Evolutionary conservation across 768 basidiomycete genomes (phyloP), one percentile per base, ranked within the genome.

Genomic region (Boletus fagicola): DNA sequence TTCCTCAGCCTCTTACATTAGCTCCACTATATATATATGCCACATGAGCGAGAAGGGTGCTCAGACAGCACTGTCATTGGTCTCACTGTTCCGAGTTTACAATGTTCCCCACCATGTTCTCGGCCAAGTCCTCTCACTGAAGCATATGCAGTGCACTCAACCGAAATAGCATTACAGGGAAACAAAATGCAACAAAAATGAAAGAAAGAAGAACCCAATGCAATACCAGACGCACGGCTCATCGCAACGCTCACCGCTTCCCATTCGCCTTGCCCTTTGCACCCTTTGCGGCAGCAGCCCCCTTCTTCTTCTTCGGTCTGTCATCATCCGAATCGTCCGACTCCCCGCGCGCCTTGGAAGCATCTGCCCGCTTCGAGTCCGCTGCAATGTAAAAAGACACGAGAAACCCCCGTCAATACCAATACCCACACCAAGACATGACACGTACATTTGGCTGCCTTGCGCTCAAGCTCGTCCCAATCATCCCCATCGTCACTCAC

Each of bases 381-480:
- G 81, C 82, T 83, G 50, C 8, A 54, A 38, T 11, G 28, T 26
- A 35, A 22, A 16, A 28, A 31, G 6, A 20, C 24, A 10, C n/a
- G n/a, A n/a, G 22, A 18, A 36, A 44, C 4, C 11, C 10, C 3
- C 26, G 46, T 60, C 54, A 56, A 40, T 13, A 10, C 30, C 18
- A 40, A 20, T 16, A 9, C 15, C 40, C 9, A 22, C 51, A 38
- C 26, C 18, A 15, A n/a, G 10, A 52, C 0, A 20, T 1, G 20
- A 36, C 42, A 57, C 78, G 64, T 67, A 91, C 86, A 89, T 80
- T 89, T 90, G 9, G 92, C 92, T 8, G 94, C 94, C 71, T 94
- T 95, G 45, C 84, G 78, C 74, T 97, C 95, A 36, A 97, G 77
- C 72, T 94, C 93, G 66, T 97, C 95, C 96, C 96, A 99, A 65